Evolutionary conservation across 2,329 filamentous ascomycete genomes (phyloP).

Genomic region (Diplocarpon rosae): DNA sequence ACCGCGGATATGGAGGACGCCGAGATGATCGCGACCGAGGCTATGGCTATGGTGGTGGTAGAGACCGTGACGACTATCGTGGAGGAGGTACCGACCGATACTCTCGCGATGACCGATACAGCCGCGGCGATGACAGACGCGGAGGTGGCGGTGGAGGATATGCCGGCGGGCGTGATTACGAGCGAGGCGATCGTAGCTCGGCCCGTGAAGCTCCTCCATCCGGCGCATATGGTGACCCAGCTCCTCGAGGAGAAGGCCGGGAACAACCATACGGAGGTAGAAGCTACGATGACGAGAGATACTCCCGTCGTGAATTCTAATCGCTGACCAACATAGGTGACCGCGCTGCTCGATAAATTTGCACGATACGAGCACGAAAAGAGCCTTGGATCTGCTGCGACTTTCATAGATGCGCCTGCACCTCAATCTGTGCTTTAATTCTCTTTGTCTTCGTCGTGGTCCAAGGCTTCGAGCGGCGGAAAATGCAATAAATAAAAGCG

Average conservation of each 20-base stretch:
- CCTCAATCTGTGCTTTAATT: conserved; percentile 25
- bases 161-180: conserved; percentile 35
- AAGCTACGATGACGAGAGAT: conserved; percentile 28
- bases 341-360: conserved; percentile 29
- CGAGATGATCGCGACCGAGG: conserved; percentile 34
- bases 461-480: conserved; percentile 28
- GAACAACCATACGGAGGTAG: conserved; percentile 33
- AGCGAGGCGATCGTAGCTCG: conserved; percentile 38
- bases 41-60: conserved; percentile 22
- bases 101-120: conserved; percentile 24
- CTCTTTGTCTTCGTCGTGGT: conserved; percentile 26
- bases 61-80: conserved; percentile 30
- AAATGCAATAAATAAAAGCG: conserved; percentile 25
- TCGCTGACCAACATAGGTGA: conserved; percentile 28
- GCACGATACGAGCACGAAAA: conserved; percentile 26
- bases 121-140: conserved; percentile 31
- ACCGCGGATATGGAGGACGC: conserved; percentile 27
- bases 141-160: conserved; percentile 30
- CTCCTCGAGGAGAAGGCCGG: conserved; percentile 32
- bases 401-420: conserved; percentile 29
- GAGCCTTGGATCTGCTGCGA: conserved; percentile 28
- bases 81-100: conserved; percentile 29
- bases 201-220: conserved; percentile 32
- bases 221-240: conserved; percentile 33
- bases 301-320: conserved; percentile 27